Base-by-base conservation (phyloP, 805 yeast genomes). In the Candida nanaspora region DNA sequence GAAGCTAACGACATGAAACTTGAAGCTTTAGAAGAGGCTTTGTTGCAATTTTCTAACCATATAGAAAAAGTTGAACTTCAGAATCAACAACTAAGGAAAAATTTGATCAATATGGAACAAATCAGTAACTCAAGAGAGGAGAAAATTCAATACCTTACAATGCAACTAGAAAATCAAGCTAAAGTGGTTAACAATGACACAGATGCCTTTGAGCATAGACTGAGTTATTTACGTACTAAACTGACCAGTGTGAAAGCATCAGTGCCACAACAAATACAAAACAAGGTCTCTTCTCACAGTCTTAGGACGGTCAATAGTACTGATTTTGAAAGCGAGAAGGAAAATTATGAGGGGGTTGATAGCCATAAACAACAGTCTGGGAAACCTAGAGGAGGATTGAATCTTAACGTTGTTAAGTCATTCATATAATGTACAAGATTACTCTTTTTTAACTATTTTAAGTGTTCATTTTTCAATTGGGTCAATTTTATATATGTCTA, bases 51-150 rank as follows among this genome's bases (percentile, higher is more conserved):
- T 45, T 68, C 74, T 16, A 65, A 63, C n/a, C 79, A 80, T 41
- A 68, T 82, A 41, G 69, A 69, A 38, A 84, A 82, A 44, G 70
- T 81, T 26, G 82, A 80, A 45, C 57, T 66, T n/a, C 81, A 80
- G 52, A 83, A 83, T 53, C 60, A 68, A 25, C 65, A 72, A 38
- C 59, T 83, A 27, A 66, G 74, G 38, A 75, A 69, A 48, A 86
- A 82, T 48, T 62, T 81, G 16, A 65, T 66, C 22, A 64, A 78
- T 4, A 66, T 77, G 31, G 76, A 76, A 43, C 70, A 74, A 46
- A 69, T 82, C 43, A 70, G 81, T 25, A 79, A 74, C 16, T 62
- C 76, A 15, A 69, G 86, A 41, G 75, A 74, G 43, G 68, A 67
- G 39, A 68, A 82, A 37, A 81, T 83, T 37, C 65, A 66, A 40